These are phyloP conservation scores for Lipomyces sp. DNA, from an alignment of 805 yeast genomes.

Conservation along the genomic window DNA sequence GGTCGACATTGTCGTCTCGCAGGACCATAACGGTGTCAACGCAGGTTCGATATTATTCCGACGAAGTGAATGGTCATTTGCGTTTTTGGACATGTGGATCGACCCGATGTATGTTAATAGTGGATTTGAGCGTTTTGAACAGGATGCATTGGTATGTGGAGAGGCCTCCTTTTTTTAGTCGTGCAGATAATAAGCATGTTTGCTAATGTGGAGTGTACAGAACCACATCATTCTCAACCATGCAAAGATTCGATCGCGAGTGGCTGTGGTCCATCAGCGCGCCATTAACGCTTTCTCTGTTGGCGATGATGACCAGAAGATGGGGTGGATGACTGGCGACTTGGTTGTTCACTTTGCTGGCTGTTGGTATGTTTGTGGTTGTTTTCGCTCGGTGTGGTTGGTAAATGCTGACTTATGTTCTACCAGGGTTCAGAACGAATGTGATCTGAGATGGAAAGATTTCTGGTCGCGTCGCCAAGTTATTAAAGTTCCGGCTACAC, in stretches of 20 bases:
- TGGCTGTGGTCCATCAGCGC: conserved; percentile 34
- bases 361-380: conserved; percentile 25
- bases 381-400: not conserved
- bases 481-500: conserved; percentile 7
- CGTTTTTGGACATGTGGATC: conserved; percentile 81
- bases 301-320: conserved; percentile 16
- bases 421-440: conserved; percentile 20
- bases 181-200: not conserved
- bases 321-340: conserved; percentile 36
- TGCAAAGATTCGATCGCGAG: conserved; percentile 22
- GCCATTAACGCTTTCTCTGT: conserved; percentile 33
- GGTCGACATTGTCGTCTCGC: conserved; percentile 74
- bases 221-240: conserved; percentile 54
- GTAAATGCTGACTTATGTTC: not conserved
- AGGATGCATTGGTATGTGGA: conserved; percentile 61
- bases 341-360: conserved; percentile 38
- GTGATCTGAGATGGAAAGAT: conserved; percentile 30
- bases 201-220: not conserved
- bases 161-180: not conserved
- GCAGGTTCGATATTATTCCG: conserved; percentile 76
- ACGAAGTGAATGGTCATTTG: conserved; percentile 71
- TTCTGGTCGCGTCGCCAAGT: conserved; percentile 28
- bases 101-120: conserved; percentile 84
- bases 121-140: conserved; percentile 84
- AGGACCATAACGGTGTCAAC: conserved; percentile 88